Base-by-base conservation (phyloP, 179 eudicot species). In the Heliamphora ciliata region DNA sequence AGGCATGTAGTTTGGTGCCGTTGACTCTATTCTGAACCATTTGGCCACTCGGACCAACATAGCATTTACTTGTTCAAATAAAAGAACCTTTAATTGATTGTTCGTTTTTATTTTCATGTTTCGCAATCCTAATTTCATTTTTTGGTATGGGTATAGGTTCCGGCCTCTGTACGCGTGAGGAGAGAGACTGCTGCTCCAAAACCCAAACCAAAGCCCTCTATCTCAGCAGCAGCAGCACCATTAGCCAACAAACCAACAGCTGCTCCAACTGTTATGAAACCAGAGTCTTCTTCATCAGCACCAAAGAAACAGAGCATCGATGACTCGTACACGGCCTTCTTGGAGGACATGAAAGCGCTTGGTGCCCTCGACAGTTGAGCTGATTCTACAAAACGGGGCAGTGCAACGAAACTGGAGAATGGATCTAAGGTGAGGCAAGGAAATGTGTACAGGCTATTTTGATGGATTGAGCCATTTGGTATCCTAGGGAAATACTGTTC, bases 311-410 rank as follows among this genome's bases (percentile, higher is more conserved):
- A 80, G 67, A 95, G 98, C 83, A 90, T 95, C 74, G 98, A 95
- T 80, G 98, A 95, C 79, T 95, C 98, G 1, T 95, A 95, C 80
- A 83, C 74, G 84, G 98, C 98, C 65, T 95, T 95, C 88, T 90
- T 95, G 88, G 98, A 95, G 90, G 98, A 95, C 86, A 95, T 95
- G 98, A 95, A 95, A 83, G 97, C 92, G 7, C 92, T 95, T 47
- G 98, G 98, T 82, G 98, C 98, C 58, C 98, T 95, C 59, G 97
- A 95, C 66, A 70, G 93, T 83, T 95, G 89, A 93, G 69, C 56
- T 82, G 66, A 51, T 64, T 74, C 44, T 72, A 13, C 46, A 4
- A 2, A 48, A 15, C 9, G 44, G 54, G 72, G 24, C 13, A 6
- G 50, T 78, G 76, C 67, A 68, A 1, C 54, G 31, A 76, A 66